Evolutionary conservation across 371 early-diverging fungal species (phyloP), one percentile per base, ranked within the genome.

Genomic region (Mucor lusitanicus): DNA sequence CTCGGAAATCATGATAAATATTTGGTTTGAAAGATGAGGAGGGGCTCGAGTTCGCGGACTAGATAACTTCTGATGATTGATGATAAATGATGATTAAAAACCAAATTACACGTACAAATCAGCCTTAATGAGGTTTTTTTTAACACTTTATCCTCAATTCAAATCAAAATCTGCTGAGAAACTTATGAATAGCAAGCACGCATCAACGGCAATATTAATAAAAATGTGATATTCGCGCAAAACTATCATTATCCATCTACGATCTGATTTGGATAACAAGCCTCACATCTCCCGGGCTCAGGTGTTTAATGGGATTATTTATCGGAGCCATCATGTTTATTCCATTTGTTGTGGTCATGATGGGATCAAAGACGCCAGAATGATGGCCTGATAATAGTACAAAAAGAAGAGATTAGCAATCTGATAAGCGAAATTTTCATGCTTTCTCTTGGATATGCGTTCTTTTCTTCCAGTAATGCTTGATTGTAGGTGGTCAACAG

Each of bases 41-140:
- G 23, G 53, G 55, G n/a, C 55, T 55, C 55, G 55, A 55, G 55
- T 55, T 55, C 32, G 55, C 55, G 55, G 55, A 55, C 30, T 30
- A 30, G 9, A 21, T 19, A 53, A 25, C 23, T 11, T 21, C 13
- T 37, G 37, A 37, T 37, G 37, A 37, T 37, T 37, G 37, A 37
- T 37, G 37, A 37, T 37, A 37, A 37, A 37, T 37, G 37, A 37
- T 37, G 35, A 35, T 35, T 35, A 35, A 35, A 35, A 35, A 8
- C 35, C 35, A 53, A 53, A 27, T 53, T 53, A 23, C 27, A 25
- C 27, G 27, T 53, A 11, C 27, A 8, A 53, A 53, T 53, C 27
- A 25, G 37, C 37, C 2, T 19, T n/a, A n/a, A 44, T n/a, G n/a
- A 7, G 17, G 33, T 44, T 44, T 44, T 44, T 17, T 1, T 44